A percentile compares a stretch with the other conserved stretches of the same genome.
phyloP scores from a whole-genome alignment of 441 rosid genomes.

The Capsella rubella region DNA sequence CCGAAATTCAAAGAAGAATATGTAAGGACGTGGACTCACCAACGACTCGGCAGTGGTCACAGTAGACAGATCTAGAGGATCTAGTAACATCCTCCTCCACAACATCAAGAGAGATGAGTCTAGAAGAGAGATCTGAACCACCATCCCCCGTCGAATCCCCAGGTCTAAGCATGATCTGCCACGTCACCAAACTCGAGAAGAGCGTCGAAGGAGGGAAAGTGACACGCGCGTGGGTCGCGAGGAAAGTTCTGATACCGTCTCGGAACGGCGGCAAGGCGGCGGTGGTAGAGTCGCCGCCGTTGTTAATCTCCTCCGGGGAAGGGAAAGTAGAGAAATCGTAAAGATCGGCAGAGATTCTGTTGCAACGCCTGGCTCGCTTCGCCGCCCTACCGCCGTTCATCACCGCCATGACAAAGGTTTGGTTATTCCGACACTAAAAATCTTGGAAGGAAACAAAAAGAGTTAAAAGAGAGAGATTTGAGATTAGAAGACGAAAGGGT shows the following conservation, averaged over 20 bases:
- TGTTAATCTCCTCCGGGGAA: neutral
- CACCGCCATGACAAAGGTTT: constrained; percentile 37
- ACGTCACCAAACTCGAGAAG: constrained; percentile 56
- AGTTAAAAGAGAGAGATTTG: neutral
- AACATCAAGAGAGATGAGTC: constrained; percentile 55
- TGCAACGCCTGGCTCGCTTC: constrained; percentile 53
- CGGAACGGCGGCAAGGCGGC: constrained; percentile 46
- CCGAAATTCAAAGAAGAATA: neutral
- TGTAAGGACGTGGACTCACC: constrained; percentile 55
- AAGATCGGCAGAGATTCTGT: constrained; percentile 57
- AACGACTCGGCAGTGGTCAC: constrained; percentile 80
- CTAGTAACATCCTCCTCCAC: constrained; percentile 75
- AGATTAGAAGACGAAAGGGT: constrained; percentile 10
- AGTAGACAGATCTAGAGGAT: constrained; percentile 72
- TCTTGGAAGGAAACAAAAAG: neutral
- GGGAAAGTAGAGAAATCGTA: constrained; percentile 55
- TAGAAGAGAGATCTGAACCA: constrained; percentile 49
- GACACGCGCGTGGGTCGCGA: constrained; percentile 50
- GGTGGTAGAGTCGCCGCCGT: neutral
- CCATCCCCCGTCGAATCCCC: constrained; percentile 54
- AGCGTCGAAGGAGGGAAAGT: constrained; percentile 55
- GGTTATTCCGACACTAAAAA: neutral
- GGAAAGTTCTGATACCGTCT: constrained; percentile 46
- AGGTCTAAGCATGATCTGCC: constrained; percentile 66
- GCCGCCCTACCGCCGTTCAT: constrained; percentile 47